Evolutionary conservation across 805 yeast species (phyloP), one percentile per base, ranked within the genome.

Genomic region (Maudiozyma saulgeensis): DNA sequence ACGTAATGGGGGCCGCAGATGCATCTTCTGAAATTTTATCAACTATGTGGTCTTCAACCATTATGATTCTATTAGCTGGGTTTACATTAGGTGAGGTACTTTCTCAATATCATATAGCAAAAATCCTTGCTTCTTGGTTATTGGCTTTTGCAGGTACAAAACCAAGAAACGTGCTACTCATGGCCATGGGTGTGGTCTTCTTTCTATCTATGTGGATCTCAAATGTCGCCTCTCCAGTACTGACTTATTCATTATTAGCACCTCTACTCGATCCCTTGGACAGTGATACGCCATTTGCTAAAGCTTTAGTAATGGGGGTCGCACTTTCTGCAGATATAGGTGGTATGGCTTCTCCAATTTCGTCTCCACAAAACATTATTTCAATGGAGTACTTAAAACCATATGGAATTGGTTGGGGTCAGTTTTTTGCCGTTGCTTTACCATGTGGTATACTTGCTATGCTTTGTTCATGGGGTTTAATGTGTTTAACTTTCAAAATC

Each of bases 301-400:
- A 87, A 63, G 88, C 96, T 0, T 72, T 91, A 55, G 82, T 91
- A 44, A 72, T 91, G 50, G 97, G 96, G 49, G 85, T 91, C 56
- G 97, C 98, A 0, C 72, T 91, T 47, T 85, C 97, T 2, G 87
- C 96, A 21, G 87, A 91, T 64, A 74, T 91, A 49, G 97, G 96
- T 19, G 98, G 98, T 60, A 88, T 90, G 95, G 83, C 96, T 0
- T 87, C 96, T 13, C 98, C 98, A 8, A 91, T 91, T 59, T 87
- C 97, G 1, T 87, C 96, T 2, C 98, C 98, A 2, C 98, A 91
- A 66, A 91, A 91, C 64, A 85, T 91, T 53, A 83, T 91, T 54
- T 96, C 96, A 1, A 75, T 91, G 66, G 83, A 83, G 56, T 79
- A 82, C 60, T 82, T 91, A 86, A 74, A 74, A 47, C 88, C 89